These are phyloP conservation scores for Erucastrum elatum DNA, from an alignment of 345 rosid genomes.

Conservation along the genomic window DNA sequence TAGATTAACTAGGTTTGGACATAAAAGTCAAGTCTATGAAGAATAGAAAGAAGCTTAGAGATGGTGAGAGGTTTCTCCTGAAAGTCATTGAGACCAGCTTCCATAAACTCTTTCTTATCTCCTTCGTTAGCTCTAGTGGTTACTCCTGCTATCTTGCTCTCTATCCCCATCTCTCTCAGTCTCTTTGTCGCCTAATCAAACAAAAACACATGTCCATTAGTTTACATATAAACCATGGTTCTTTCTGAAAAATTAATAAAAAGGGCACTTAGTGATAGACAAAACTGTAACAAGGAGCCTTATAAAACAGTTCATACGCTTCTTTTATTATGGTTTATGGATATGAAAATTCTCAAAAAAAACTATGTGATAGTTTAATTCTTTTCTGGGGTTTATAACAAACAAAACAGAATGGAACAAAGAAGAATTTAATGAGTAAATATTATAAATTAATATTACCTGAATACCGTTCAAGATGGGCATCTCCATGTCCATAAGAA, in stretches of 20 bases:
- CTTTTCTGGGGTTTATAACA: not conserved
- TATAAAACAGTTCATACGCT: no score
- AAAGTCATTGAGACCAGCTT: conserved; percentile 79
- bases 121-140: conserved; percentile 47
- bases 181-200: conserved; percentile 58
- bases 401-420: not conserved
- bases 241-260: no score
- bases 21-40: conserved; percentile 32
- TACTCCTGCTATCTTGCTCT: conserved; percentile 69
- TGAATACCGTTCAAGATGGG: conserved; percentile 82
- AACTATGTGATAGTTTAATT: not conserved
- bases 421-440: not conserved
- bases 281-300: no score
- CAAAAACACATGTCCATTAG: not conserved
- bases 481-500: conserved; percentile 92
- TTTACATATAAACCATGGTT: not conserved
- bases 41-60: conserved; percentile 57
- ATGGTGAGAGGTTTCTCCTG: conserved; percentile 79
- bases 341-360: not conserved
- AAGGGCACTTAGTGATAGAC: no score
- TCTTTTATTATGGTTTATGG: no score
- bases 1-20: not conserved
- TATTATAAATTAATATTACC: conserved; percentile 40
- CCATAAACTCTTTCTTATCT: conserved; percentile 58
- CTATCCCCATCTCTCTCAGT: conserved; percentile 74